phyloP scores from a whole-genome alignment of 768 basidiomycete species.

The Hortiboletus campestris region DNA sequence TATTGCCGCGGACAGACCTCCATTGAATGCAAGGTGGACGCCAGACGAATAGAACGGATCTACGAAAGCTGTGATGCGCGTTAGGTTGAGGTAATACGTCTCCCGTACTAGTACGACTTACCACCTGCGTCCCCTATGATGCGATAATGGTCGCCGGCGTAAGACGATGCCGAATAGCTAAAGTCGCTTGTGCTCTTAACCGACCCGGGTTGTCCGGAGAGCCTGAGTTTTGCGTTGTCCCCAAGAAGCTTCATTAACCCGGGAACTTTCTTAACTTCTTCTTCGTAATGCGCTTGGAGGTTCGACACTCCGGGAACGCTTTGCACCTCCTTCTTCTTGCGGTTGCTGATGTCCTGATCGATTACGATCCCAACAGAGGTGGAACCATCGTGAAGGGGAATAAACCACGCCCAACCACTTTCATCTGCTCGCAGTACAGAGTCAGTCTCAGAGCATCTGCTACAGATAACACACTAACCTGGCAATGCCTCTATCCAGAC shows the following conservation, averaged over 20 bases:
- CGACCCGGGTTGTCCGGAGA: background rate
- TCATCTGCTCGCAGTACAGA: conserved; percentile 35
- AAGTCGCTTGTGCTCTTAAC: conserved; percentile 49
- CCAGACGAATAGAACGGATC: conserved; percentile 16
- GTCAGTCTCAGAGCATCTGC: too few species aligned
- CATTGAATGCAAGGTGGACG: conserved; percentile 10
- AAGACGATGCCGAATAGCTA: conserved; percentile 55
- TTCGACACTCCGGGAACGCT: background rate
- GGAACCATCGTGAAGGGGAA: conserved; percentile 47
- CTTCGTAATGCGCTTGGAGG: conserved; percentile 6
- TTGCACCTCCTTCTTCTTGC: conserved; percentile 18
- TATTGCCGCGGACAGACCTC: conserved; percentile 10
- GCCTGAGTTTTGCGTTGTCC: too few species aligned
- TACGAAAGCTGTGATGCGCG: conserved; percentile 3
- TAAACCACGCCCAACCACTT: conserved; percentile 58
- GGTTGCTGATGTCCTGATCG: conserved; percentile 34
- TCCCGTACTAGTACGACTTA: background rate
- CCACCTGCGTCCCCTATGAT: conserved; percentile 53
- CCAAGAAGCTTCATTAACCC: too few species aligned
- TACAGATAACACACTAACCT: background rate
- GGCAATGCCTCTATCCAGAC: conserved; percentile 37
- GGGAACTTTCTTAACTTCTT: conserved; percentile 2
- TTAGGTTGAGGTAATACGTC: too few species aligned
- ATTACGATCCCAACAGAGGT: conserved; percentile 56
- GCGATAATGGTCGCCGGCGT: conserved; percentile 51